Evolutionary conservation across 352 stramenopile species (phyloP).

Genomic region (Phytophthora fragariaefolia): DNA sequence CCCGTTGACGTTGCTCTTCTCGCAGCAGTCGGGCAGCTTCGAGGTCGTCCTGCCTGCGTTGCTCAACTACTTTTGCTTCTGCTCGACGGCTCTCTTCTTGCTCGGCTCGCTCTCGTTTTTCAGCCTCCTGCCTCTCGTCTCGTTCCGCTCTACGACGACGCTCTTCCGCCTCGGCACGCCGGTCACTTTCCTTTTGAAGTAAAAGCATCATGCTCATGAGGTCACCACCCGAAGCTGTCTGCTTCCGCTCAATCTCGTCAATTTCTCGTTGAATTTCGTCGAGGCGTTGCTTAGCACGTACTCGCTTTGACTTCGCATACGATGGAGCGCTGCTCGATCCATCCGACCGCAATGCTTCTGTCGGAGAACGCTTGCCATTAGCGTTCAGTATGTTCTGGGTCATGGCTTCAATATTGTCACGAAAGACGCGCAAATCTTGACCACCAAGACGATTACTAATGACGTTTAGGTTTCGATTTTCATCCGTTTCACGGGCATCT

Average conservation of each 20-base stretch:
- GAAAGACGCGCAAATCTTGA: constrained; percentile 2
- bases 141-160: background rate
- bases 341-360: background rate
- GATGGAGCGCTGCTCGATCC: background rate
- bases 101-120: background rate
- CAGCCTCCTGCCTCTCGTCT: constrained; percentile 1
- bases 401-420: constrained; percentile 6
- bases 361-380: background rate
- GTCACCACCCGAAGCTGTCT: background rate
- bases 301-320: background rate
- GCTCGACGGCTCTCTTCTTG: background rate
- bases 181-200: constrained; percentile 10
- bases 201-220: constrained; percentile 6
- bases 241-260: background rate
- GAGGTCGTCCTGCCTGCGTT: background rate
- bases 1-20: background rate
- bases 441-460: background rate
- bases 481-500: background rate
- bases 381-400: background rate
- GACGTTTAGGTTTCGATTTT: background rate
- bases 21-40: background rate
- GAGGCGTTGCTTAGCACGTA: background rate
- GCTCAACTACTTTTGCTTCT: background rate
- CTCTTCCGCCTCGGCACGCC: constrained; percentile 1
- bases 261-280: background rate